Evolutionary conservation across 23 red algal genomes (phyloP).

Genomic region (Gracilaria caudata): DNA sequence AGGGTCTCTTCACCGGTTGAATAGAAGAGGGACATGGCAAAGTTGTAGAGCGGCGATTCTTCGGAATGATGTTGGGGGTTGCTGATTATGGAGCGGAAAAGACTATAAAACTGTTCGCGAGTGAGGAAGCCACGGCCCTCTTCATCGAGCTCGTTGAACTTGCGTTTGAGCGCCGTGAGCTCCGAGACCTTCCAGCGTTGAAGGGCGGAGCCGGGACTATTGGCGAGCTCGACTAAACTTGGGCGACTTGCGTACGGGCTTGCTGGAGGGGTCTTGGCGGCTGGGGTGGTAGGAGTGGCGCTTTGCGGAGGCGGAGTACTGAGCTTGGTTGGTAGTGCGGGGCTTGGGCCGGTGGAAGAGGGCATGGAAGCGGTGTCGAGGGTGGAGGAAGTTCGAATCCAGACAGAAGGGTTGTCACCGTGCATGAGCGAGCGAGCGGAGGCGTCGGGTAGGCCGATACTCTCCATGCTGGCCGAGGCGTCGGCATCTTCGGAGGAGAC

Average conservation of each 20-base stretch:
- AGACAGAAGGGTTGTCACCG: neutral
- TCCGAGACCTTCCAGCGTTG: conserved; percentile 41
- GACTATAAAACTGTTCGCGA: conserved; percentile 55
- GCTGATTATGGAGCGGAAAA: conserved; percentile 58
- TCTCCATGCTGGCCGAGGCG: conserved; percentile 33
- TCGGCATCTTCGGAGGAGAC: conserved; percentile 25
- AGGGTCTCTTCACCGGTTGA: conserved; percentile 61
- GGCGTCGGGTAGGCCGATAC: conserved; percentile 13
- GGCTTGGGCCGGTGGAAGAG: conserved; percentile 23
- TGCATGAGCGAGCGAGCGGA: conserved; percentile 4
- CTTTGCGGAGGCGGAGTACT: conserved; percentile 1
- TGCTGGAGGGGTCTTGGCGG: conserved; percentile 1
- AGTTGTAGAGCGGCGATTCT: conserved; percentile 61
- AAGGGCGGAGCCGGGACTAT: conserved; percentile 35
- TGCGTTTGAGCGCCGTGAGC: conserved; percentile 59
- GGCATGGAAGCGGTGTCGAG: conserved; percentile 14
- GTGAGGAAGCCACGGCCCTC: conserved; percentile 54
- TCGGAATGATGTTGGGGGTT: conserved; percentile 22
- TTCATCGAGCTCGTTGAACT: conserved; percentile 64
- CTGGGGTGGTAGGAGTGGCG: conserved; percentile 20
- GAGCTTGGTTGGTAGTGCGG: neutral
- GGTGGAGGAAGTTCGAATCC: conserved; percentile 7
- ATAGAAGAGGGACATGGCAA: conserved; percentile 81
- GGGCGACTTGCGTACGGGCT: conserved; percentile 59
- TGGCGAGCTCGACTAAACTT: conserved; percentile 29